phyloP scores from a whole-genome alignment of 106 monocot species.

The Platanthera zijinensis region DNA sequence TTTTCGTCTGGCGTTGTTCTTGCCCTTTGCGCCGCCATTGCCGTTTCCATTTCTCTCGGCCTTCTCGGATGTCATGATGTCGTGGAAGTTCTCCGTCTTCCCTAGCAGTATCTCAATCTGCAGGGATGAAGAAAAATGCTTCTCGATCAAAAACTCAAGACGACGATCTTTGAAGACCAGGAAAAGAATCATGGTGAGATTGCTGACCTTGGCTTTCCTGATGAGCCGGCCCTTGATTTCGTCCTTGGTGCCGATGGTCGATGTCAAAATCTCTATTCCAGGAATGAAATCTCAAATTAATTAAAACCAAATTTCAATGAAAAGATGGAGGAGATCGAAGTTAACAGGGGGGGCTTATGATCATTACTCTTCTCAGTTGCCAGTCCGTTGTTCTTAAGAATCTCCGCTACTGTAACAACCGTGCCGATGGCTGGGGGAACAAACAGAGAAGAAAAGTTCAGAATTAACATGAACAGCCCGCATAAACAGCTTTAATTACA shows the following conservation, averaged over 20 bases:
- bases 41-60: slow-evolving; percentile 1
- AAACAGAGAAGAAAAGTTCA: background rate
- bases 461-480: background rate
- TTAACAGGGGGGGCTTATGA: background rate
- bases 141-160: background rate
- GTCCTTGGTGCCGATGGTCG: slow-evolving; percentile 40
- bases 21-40: background rate
- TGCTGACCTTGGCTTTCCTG: slow-evolving; percentile 40
- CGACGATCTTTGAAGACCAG: background rate
- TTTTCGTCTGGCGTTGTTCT: background rate
- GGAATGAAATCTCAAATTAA: background rate
- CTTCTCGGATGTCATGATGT: background rate
- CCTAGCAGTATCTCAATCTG: slow-evolving; percentile 6
- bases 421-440: slow-evolving; percentile 41
- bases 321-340: background rate
- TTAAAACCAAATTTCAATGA: background rate
- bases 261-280: slow-evolving; percentile 38
- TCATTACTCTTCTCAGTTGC: slow-evolving; percentile 43
- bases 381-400: slow-evolving; percentile 47
- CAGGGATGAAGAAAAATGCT: background rate
- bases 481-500: no score
- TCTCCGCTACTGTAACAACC: slow-evolving; percentile 45
- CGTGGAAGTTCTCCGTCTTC: slow-evolving; percentile 7
- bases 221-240: slow-evolving; percentile 39
- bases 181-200: background rate